Base-by-base conservation (phyloP, 768 basidiomycete species). In the Stropharia rugosoannulata region DNA sequence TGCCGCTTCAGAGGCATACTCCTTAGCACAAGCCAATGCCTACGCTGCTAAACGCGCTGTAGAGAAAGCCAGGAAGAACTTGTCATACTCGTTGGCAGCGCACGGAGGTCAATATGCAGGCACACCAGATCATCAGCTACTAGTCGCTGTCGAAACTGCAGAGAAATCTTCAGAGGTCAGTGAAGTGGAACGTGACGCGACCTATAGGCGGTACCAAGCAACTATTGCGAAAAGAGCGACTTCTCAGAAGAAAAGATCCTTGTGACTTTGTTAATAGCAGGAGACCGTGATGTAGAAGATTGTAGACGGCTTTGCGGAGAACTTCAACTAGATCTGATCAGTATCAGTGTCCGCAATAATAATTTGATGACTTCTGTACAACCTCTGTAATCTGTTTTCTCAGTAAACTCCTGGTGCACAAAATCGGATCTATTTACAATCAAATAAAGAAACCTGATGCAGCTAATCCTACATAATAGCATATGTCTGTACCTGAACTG, bases 1-100 rank as follows among this genome's bases (percentile, higher is more conserved):
- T 41, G 15, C 32, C 27, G 51, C 51, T 10, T 43, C 51, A 32
- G 51, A 52, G 37, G 39, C 41, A 10, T 52, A 52, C 19, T 52
- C 51, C n/a, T 42, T 13, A 3, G 32, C 42, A 32, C 51, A 52
- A 44, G 51, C 51, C 13, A 42, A 52, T 27, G 32, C 51, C 1
- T 36, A 36, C 41, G 42, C 51, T 2, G 42, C 32, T 18, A 32
- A 27, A 44, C 41, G 19, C 43, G 51, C 29, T n/a, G n/a, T 52
- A 42, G 32, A 52, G 18, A 44, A 22, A 13, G 42, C 41, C 8
- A 52, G 44, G 12, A 19, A 27, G 12, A 35, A 35, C n/a, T 41
- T 52, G 22, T 16, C 42, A 9, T 52, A 32, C 27, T 22, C 51
- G 27, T 27, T 46, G 27, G 35, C n/a, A n/a, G 9, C 15, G 22